Evolutionary conservation across 73 alveolate species (phyloP).

Genomic region (Stentor roeselii): DNA sequence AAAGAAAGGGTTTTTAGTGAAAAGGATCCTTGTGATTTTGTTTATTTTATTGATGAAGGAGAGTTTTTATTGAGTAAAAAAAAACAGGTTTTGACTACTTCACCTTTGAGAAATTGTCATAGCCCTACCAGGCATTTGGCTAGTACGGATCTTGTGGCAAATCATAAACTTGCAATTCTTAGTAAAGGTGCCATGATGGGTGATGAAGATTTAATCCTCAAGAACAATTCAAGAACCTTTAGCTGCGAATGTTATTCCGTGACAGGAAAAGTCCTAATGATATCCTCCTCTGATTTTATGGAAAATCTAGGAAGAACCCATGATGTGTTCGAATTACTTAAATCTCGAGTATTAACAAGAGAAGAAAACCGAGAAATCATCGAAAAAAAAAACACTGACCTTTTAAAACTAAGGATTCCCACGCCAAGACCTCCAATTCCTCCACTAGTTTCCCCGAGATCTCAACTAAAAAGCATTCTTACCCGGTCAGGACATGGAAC

Average conservation of each 20-base stretch:
- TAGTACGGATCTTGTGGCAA: neutral
- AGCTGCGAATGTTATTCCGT: slow-evolving; percentile 5
- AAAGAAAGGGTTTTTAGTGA: neutral
- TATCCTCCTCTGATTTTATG: neutral
- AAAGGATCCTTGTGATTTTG: neutral
- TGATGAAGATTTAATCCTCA: neutral
- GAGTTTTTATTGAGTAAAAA: neutral
- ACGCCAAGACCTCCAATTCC: neutral
- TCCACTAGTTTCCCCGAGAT: neutral
- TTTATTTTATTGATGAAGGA: slow-evolving; percentile 5
- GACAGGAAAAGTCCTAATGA: slow-evolving; percentile 3
- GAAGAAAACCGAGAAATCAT: neutral
- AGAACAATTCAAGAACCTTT: neutral
- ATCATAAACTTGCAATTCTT: slow-evolving; percentile 16
- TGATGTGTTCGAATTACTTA: neutral
- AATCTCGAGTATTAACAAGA: neutral
- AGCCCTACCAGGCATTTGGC: neutral
- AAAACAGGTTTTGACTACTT: neutral
- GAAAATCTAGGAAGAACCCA: neutral
- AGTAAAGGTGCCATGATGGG: slow-evolving; percentile 12
- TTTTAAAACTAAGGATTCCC: neutral
- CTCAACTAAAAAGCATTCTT: neutral
- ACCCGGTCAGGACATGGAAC: neutral
- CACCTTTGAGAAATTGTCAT: neutral
- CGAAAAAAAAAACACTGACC: neutral